Conservation (phyloP, 768 basidiomycete species). For the Lactarius psammicola region DNA sequence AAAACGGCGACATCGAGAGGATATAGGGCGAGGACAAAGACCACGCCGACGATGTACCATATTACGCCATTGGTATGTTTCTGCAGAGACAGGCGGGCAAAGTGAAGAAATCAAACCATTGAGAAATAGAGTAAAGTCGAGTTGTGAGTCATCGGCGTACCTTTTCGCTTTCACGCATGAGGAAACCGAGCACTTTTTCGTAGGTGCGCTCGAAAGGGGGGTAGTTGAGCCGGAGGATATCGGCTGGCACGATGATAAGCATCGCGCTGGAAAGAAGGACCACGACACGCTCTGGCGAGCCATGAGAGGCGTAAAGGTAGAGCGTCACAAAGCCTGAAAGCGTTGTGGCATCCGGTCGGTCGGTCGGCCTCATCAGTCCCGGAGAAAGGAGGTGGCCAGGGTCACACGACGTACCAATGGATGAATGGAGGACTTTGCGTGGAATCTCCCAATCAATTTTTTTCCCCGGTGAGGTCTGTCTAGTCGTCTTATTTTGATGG, state of each 20-base stretch:
- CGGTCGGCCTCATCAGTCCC: background rate
- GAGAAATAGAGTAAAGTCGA: background rate
- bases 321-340: constrained; percentile 60
- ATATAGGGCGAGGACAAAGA: constrained; percentile 69
- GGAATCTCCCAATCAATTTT: constrained; percentile 86
- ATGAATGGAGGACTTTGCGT: constrained; percentile 81
- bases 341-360: constrained; percentile 11
- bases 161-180: constrained; percentile 90
- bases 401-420: constrained; percentile 64
- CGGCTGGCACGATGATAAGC: constrained; percentile 66
- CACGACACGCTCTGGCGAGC: constrained; percentile 52
- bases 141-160: constrained; percentile 38
- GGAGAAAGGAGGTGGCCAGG: background rate
- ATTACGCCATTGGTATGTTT: constrained; percentile 79
- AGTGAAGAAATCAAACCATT: background rate
- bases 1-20: constrained; percentile 89
- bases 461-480: constrained; percentile 10
- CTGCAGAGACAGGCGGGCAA: constrained; percentile 35
- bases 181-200: constrained; percentile 69
- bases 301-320: constrained; percentile 52
- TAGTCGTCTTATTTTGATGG: background rate
- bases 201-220: constrained; percentile 66
- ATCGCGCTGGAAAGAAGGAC: constrained; percentile 63
- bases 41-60: constrained; percentile 89
- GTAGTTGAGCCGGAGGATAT: constrained; percentile 68